Base-by-base conservation (phyloP, 805 yeast genomes). In the Ogataea saltuana region DNA sequence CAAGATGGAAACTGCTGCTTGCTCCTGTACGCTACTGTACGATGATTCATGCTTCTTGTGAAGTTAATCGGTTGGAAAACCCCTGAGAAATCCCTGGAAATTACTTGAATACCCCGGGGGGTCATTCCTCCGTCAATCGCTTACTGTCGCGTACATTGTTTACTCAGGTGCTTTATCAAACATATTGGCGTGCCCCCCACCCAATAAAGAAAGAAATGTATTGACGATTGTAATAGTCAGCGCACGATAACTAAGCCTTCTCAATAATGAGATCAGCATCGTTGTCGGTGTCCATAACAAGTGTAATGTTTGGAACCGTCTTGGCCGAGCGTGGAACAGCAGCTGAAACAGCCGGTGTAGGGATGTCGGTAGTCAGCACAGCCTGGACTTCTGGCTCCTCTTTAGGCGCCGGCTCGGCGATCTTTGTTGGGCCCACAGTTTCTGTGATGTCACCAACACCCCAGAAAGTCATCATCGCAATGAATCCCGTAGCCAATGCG, bases 401-500 rank as follows among this genome's bases (percentile, higher is more conserved):
- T 33, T 39, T 37, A 19, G 28, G 44, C 20, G 21, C 46, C 22
- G 29, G 47, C 38, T 48, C 50, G 31, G 44, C 41, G 32, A 50
- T 47, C 30, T 45, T 44, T 6, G 80, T 74, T 19, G 82, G 82
- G 13, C 82, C 82, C 34, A 72, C 66, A 19, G 82, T 75, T 41
- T 70, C 73, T 12, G 81, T 75, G 47, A 64, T 64, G 56, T 70
- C 76, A 39, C 81, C 81, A 38, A 68, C 58, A 17, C 80, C 80
- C 87, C 87, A 81, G 60, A 79, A 81, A n/a, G 84, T 76, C 64
- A 77, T 67, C 81, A 81, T 79, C 15, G 83, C 70, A 41, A 78
- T 61, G 51, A 80, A 81, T 1, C 74, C 83, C 6, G 85, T 78
- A n/a, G 80, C 76, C 39, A 81, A 56, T 3, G 77, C 83, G 31